Base-by-base conservation (phyloP, 2,329 filamentous ascomycete genomes). In the Fusarium illudens region DNA sequence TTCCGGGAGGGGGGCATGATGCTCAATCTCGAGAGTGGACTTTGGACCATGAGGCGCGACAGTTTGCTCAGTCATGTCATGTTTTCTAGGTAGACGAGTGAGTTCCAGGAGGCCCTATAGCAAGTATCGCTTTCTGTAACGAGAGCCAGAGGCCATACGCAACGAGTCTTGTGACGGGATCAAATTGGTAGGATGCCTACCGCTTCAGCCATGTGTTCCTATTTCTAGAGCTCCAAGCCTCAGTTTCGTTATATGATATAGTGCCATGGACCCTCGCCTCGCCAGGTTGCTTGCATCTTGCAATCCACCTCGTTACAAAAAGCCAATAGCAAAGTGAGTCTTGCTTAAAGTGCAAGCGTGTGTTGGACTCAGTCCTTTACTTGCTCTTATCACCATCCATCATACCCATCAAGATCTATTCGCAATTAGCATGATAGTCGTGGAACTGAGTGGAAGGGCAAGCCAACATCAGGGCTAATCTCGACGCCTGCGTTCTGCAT, bases 401-500 rank as follows among this genome's bases (percentile, higher is more conserved):
- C 64, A 71, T 65, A 33, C 65, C 62, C 67, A 68, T 68, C 5
- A 70, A 71, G 3, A 60, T 32, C 67, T 70, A 22, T 22, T 1
- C 5, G 12, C 3, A 12, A 20, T 70, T 10, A 70, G 67, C 39
- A 37, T 10, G 3, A 5, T 22, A 2, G 13, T 19, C 36, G 12
- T 25, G 15, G 7, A 6, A 11, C 4, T 6, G 29, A n/a, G 1
- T 3, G 13, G 17, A n/a, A 25, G 15, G 32, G 22, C 1, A 10
- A 29, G 42, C 20, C 7, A 29, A 72, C 70, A 52, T 69, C 62
- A 8, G 70, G 65, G 27, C 69, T 60, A 9, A 71, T 63, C 15
- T 71, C 65, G 48, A 72, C 37, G 6, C 70, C 70, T 3, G 70
- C 70, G 4, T 71, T 71, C 44, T 67, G 60, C 65, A 72, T 69